Conservation (phyloP, 2,329 filamentous ascomycete genomes). For the Colletotrichum destructivum region DNA sequence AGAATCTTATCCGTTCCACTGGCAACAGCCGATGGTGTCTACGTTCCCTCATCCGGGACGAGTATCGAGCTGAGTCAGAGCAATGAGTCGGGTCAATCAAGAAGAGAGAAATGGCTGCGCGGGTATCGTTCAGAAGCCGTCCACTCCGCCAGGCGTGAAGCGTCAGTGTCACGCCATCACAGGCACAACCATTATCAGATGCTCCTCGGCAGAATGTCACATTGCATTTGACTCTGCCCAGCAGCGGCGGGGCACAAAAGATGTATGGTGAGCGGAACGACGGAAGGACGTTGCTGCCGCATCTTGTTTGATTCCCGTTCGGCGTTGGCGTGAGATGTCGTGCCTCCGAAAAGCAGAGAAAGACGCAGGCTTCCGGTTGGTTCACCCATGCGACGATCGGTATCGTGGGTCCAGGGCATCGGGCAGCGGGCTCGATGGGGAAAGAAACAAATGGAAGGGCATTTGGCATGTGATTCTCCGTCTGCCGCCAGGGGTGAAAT, state of each 20-base stretch:
- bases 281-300: not conserved
- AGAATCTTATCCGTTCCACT: not conserved
- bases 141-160: not conserved
- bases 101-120: not conserved
- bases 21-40: not conserved
- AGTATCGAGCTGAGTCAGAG: not conserved
- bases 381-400: slow-evolving; percentile 32
- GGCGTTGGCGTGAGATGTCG: slow-evolving; percentile 12
- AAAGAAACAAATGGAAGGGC: slow-evolving; percentile 23
- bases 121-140: not conserved
- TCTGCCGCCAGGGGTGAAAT: slow-evolving; percentile 13
- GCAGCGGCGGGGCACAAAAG: not conserved
- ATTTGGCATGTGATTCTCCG: slow-evolving; percentile 38
- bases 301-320: not conserved
- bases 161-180: not conserved
- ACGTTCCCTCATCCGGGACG: not conserved
- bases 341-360: not conserved
- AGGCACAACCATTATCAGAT: not conserved
- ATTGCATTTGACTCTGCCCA: not conserved
- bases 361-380: not conserved
- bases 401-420: slow-evolving; percentile 2
- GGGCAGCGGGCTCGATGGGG: not conserved
- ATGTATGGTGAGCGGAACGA: too few relatives aligned
- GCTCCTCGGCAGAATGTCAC: not conserved
- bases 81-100: too few relatives aligned